A percentile compares a stretch with the other conserved stretches of the same genome.
Conservation (phyloP, 2,329 filamentous ascomycete genomes). For the Diaporthe humulicola region DNA sequence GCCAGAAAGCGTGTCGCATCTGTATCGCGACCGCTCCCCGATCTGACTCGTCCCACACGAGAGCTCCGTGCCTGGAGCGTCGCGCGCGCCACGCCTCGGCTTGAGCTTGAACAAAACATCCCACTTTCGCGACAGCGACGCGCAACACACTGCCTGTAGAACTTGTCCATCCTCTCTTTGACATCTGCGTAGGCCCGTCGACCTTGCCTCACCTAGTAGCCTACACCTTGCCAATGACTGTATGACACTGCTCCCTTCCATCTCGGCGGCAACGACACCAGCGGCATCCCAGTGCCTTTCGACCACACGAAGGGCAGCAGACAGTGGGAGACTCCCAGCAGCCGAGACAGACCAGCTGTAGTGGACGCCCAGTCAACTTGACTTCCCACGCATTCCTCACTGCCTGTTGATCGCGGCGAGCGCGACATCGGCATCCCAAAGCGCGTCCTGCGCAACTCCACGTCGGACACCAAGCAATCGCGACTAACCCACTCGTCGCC, state of each 20-base stretch:
- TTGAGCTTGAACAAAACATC: constrained; percentile 18
- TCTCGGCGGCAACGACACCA: constrained; percentile 12
- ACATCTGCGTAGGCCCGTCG: constrained; percentile 26
- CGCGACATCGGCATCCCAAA: not conserved
- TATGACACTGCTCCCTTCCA: constrained; percentile 25
- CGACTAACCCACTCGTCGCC: not conserved
- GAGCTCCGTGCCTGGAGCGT: constrained; percentile 10
- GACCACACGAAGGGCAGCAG: not conserved
- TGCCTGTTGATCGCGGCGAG: not conserved
- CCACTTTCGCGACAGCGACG: constrained; percentile 30
- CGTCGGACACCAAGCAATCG: not conserved
- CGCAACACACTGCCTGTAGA: constrained; percentile 18
- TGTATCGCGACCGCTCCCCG: constrained; percentile 29
- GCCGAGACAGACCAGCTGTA: constrained; percentile 37
- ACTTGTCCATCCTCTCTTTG: constrained; percentile 19
- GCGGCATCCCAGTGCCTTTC: constrained; percentile 3
- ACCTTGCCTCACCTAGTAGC: constrained; percentile 25
- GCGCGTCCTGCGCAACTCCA: not conserved
- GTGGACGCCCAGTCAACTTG: constrained; percentile 32
- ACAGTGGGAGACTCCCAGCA: not conserved
- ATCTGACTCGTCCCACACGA: not conserved
- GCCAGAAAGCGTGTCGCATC: constrained; percentile 36
- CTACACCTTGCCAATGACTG: constrained; percentile 27
- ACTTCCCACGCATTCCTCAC: not conserved
- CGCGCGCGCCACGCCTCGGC: constrained; percentile 26